These are phyloP conservation scores for Beauveria rudraprayagi DNA, from an alignment of 2,329 filamentous ascomycete genomes.

Conservation along the genomic window DNA sequence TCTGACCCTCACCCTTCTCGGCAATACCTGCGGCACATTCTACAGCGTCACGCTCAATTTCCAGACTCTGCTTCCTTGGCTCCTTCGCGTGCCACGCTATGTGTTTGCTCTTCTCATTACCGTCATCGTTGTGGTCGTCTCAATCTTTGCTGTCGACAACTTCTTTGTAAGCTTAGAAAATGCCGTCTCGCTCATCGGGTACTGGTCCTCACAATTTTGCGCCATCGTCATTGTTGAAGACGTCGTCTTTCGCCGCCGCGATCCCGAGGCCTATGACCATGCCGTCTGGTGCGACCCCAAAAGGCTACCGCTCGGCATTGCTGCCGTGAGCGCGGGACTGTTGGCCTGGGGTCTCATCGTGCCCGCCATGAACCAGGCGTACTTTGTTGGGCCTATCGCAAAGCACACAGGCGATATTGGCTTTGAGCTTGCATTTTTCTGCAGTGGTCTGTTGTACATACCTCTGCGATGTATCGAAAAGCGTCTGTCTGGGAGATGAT, in stretches of 20 bases:
- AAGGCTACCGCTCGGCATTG: constrained; percentile 37
- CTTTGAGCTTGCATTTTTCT: constrained; percentile 53
- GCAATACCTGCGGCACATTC: constrained; percentile 51
- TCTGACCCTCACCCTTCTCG: constrained; percentile 48
- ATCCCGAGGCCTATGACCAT: constrained; percentile 37
- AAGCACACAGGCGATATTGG: constrained; percentile 55
- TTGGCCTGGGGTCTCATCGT: constrained; percentile 45
- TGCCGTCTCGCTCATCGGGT: constrained; percentile 48
- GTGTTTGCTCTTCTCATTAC: constrained; percentile 50
- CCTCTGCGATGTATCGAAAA: constrained; percentile 40
- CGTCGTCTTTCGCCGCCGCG: constrained; percentile 37
- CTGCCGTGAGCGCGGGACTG: constrained; percentile 38
- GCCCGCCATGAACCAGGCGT: constrained; percentile 52
- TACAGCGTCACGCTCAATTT: constrained; percentile 59
- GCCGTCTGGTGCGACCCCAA: constrained; percentile 38
- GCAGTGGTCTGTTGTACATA: constrained; percentile 39
- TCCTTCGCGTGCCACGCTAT: constrained; percentile 48
- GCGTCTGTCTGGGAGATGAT: constrained; percentile 21
- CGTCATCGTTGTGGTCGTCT: constrained; percentile 50
- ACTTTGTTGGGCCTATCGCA: constrained; percentile 55
- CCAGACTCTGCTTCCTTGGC: constrained; percentile 50
- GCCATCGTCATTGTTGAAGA: constrained; percentile 42
- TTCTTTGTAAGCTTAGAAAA: constrained; percentile 53
- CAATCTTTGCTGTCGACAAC: constrained; percentile 44
- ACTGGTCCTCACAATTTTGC: constrained; percentile 50